These are phyloP conservation scores for Fusarium cyanostomum DNA, from an alignment of 2,329 filamentous ascomycete species.

Conservation along the genomic window DNA sequence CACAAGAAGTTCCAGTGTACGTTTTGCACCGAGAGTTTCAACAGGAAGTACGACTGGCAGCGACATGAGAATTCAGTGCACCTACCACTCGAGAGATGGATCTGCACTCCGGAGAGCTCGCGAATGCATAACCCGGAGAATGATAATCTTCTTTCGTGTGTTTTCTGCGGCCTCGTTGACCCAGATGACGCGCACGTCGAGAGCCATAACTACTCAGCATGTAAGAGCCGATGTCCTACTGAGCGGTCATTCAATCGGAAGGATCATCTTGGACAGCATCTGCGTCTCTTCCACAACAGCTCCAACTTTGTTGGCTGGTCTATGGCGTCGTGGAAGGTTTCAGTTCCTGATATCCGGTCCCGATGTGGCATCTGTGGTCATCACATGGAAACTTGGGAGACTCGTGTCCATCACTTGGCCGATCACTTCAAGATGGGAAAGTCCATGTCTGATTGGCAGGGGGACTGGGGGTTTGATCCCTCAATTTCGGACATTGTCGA, in stretches of 20 bases:
- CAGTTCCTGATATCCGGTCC: constrained; percentile 48
- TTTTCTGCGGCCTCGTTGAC: constrained; percentile 48
- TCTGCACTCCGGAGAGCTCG: constrained; percentile 49
- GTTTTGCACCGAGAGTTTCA: constrained; percentile 56
- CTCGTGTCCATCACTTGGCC: constrained; percentile 48
- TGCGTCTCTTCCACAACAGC: constrained; percentile 52
- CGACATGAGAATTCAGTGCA: constrained; percentile 60
- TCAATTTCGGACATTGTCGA: constrained; percentile 49
- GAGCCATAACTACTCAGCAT: constrained; percentile 51
- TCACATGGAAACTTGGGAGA: constrained; percentile 48
- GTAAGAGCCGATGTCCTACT: constrained; percentile 56
- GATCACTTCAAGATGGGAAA: constrained; percentile 52
- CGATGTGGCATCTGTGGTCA: constrained; percentile 52
- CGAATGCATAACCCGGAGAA: constrained; percentile 50
- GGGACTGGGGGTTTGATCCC: constrained; percentile 53
- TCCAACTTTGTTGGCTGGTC: constrained; percentile 45
- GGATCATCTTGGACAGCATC: constrained; percentile 54
- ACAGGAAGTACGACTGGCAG: constrained; percentile 56
- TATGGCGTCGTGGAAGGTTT: constrained; percentile 48
- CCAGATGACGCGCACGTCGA: constrained; percentile 47
- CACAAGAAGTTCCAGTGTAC: constrained; percentile 51
- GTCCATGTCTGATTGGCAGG: constrained; percentile 54
- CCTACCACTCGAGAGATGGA: constrained; percentile 57
- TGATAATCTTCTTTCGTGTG: constrained; percentile 37
- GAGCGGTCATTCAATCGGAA: constrained; percentile 57